Base-by-base conservation (phyloP, 2,329 filamentous ascomycete species). In the Botrytis aclada region DNA sequence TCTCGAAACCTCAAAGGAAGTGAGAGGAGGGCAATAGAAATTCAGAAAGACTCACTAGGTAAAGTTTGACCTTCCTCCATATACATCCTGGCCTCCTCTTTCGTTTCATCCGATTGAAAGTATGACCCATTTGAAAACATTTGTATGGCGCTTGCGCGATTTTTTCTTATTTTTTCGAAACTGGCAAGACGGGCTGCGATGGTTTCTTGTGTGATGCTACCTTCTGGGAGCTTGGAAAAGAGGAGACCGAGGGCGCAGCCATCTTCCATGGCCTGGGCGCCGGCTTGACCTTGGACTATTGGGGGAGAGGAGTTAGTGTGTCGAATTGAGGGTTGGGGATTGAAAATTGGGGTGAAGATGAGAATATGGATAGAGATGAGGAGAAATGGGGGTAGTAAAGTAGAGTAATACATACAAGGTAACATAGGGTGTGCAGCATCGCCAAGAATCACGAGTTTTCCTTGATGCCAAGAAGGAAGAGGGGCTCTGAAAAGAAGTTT, bases 371-470 rank as follows among this genome's bases (percentile, higher is more conserved):
- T 14, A 22, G 18, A 43, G 16, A 18, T 18, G 16, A 18, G 7
- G 18, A 18, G 9, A 6, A 64, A 37, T 1, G 34, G 7, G 29
- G 37, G 20, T 6, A 29, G 1, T 7, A 22, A 37, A 8, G 25
- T 10, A 60, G 22, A 51, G 14, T 4, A 10, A 22, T 20, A 18
- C 37, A n/a, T 56, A 66, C 72, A 86, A 29, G 89, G 90, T 0
- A 89, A 82, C 77, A 92, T 92, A 0, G 91, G 90, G 78, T 93
- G 91, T 0, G 89, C 90, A 0, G 90, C 89, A 78, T 93, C 90
- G 0, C 91, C 90, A 0, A 93, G 80, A 0, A 92, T 78, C 0
- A 85, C 88, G n/a, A 92, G 78, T 12, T 83, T 84, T 0, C 81
- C 86, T 3, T 86, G 84, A 0, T 84, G 82, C 87, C 89, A 93